A percentile compares a stretch with the other conserved stretches of the same genome.
Conservation (phyloP, 192 early-diverging fungal species). For the Coemansia sp. region DNA sequence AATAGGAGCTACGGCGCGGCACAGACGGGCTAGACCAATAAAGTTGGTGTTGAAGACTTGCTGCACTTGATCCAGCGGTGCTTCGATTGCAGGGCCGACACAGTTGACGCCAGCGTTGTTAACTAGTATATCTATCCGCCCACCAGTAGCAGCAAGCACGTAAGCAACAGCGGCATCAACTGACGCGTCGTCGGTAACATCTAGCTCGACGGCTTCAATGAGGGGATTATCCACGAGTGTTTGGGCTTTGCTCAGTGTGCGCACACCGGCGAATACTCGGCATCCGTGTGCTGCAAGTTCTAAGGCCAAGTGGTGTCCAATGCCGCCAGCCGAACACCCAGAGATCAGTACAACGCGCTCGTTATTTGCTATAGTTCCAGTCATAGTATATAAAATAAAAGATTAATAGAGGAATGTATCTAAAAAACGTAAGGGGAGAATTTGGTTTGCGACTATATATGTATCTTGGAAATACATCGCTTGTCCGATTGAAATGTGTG, state of each 20-base stretch:
- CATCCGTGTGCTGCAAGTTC: constrained; percentile 38
- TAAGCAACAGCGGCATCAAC: constrained; percentile 15
- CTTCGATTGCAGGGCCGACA: constrained; percentile 56
- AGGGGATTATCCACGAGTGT: background rate
- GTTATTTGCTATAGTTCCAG: background rate
- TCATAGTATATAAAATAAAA: constrained; percentile 32
- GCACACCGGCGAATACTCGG: constrained; percentile 36
- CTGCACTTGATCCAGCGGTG: constrained; percentile 40
- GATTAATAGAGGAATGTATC: background rate
- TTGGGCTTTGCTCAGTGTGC: constrained; percentile 14
- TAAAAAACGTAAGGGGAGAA: no score
- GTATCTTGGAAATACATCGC: no score
- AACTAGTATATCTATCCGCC: constrained; percentile 64
- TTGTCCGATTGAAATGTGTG: no score
- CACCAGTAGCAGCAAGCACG: constrained; percentile 20
- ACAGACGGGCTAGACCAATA: constrained; percentile 59
- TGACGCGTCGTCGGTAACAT: constrained; percentile 33
- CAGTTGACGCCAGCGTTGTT: constrained; percentile 72
- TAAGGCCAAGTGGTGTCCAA: constrained; percentile 55
- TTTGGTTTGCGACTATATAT: no score
- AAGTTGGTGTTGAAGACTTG: constrained; percentile 67
- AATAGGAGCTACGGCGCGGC: constrained; percentile 58
- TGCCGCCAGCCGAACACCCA: constrained; percentile 75
- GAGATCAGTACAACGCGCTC: constrained; percentile 69
- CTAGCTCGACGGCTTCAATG: constrained; percentile 23